Base-by-base conservation (phyloP, 768 basidiomycete genomes). In the Pleurotus eryngii region DNA sequence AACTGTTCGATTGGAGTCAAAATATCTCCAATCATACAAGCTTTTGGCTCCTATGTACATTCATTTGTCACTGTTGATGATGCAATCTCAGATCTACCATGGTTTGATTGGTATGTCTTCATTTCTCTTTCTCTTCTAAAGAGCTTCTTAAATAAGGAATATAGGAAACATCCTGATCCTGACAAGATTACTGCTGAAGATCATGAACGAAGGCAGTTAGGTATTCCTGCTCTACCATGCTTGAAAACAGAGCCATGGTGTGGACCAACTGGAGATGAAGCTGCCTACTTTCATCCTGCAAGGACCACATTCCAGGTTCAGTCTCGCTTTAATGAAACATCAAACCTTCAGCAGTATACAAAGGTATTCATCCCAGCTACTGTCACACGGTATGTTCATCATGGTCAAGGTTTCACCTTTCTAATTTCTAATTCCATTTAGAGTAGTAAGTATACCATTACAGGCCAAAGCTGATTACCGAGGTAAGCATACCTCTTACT, bases 31-130 rank as follows among this genome's bases (percentile, higher is more conserved):
- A 79, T 89, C 15, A 72, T 72, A 11, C 74, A 76, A 0, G 63
- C 69, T 3, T 58, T 62, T n/a, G 89, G 89, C 0, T 76, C 74
- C 1, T 85, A 84, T 1, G 79, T 81, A 0, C 82, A 86, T 66
- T 73, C 72, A 6, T 74, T 74, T 60, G 81, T 91, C 17, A 80
- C 82, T 0, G 79, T 91, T 42, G 78, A 81, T 18, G 89, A 91
- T 65, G 89, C 90, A 1, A 90, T 92, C 49, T 73, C 77, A 2
- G 91, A 93, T 65, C 73, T 93, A 6, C 84, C 81, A 2, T 76
- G 68, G 3, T 93, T 87, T 66, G 86, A 93, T 57, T 92, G 89
- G 91, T 90, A 64, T 8, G 75, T 60, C n/a, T 48, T 42, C 8
- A 45, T 45, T 45, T 11, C 11, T 17, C 17, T 49, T 55, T 11